Percentiles rank a stretch among this genome's conserved stretches.
These are phyloP conservation scores for Agaricus blazei DNA, from an alignment of 768 basidiomycete genomes.

Conservation along the genomic window DNA sequence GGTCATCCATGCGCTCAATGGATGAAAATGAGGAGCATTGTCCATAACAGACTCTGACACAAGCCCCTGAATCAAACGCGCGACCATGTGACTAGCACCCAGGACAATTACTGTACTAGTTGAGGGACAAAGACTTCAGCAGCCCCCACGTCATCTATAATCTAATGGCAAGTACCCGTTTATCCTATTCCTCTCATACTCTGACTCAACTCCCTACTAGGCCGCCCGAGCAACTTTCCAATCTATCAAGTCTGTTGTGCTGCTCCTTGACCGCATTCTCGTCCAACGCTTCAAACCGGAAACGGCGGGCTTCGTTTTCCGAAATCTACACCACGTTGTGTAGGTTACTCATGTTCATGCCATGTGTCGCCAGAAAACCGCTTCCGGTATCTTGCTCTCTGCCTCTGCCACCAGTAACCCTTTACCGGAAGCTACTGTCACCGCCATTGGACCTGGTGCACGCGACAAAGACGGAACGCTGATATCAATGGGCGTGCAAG, in stretches of 20 bases:
- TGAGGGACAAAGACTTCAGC: too few relatives aligned
- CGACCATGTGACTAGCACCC: slow-evolving; percentile 9
- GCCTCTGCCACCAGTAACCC: slow-evolving; percentile 78
- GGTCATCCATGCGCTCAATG: too few relatives aligned
- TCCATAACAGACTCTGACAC: too few relatives aligned
- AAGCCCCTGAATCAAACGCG: not conserved
- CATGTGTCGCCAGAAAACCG: slow-evolving; percentile 81
- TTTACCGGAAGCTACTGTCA: slow-evolving; percentile 93
- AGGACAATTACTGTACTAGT: too few relatives aligned
- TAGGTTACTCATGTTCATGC: not conserved
- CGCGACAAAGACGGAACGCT: slow-evolving; percentile 80
- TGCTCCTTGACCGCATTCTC: slow-evolving; percentile 92
- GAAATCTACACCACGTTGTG: not conserved
- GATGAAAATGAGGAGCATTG: too few relatives aligned
- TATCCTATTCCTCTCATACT: slow-evolving; percentile 2
- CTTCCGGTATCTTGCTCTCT: slow-evolving; percentile 93
- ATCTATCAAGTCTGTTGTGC: slow-evolving; percentile 85
- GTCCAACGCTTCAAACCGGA: slow-evolving; percentile 98
- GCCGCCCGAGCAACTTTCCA: slow-evolving; percentile 93
- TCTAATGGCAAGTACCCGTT: not conserved
- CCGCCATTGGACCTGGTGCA: slow-evolving; percentile 94
- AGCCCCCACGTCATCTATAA: too few relatives aligned
- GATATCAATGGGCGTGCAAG: slow-evolving; percentile 70
- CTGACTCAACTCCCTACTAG: slow-evolving; percentile 25
- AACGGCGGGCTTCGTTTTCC: slow-evolving; percentile 52